Evolutionary conservation across 495 filamentous ascomycete genomes (phyloP).

Genomic region (Elasticomyces elasticus): DNA sequence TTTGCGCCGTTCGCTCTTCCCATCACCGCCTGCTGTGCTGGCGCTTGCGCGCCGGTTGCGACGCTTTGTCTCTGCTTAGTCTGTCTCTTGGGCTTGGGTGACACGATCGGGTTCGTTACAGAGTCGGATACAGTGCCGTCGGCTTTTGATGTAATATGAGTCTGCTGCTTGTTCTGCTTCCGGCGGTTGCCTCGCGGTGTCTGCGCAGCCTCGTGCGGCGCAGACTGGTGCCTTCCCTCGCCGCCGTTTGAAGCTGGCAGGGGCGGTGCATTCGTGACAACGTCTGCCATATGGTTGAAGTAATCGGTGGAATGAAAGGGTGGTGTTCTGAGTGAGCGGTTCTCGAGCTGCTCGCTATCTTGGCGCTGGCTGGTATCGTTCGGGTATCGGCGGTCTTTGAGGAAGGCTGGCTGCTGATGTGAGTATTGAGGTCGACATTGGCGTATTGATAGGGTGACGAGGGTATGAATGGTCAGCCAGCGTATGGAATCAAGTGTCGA

Average conservation of each 20-base stretch:
- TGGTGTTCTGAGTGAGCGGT: neutral
- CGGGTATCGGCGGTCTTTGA: neutral
- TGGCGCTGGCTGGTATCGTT: conserved; percentile 5
- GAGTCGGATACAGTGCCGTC: conserved; percentile 20
- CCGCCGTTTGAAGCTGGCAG: neutral
- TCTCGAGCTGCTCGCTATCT: conserved; percentile 2
- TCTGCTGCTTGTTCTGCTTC: neutral
- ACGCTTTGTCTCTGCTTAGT: conserved; percentile 14
- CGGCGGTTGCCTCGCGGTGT: conserved; percentile 2
- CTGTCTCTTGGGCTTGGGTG: conserved; percentile 7
- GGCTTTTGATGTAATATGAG: neutral
- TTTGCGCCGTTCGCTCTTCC: conserved; percentile 6
- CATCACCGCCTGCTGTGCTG: neutral
- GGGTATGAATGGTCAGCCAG: neutral
- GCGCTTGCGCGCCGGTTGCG: neutral
- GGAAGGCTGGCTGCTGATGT: neutral
- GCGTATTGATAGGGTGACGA: neutral
- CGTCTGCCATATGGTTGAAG: conserved; percentile 1
- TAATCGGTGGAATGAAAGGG: neutral
- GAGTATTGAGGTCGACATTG: conserved; percentile 12
- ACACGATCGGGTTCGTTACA: conserved; percentile 5
- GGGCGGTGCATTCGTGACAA: neutral
- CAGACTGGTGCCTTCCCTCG: neutral
- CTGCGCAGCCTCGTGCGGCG: neutral
- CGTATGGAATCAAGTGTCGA: no score